These are phyloP conservation scores for Tetracentron sinense DNA, from an alignment of 164 flowering plant species.

Conservation along the genomic window DNA sequence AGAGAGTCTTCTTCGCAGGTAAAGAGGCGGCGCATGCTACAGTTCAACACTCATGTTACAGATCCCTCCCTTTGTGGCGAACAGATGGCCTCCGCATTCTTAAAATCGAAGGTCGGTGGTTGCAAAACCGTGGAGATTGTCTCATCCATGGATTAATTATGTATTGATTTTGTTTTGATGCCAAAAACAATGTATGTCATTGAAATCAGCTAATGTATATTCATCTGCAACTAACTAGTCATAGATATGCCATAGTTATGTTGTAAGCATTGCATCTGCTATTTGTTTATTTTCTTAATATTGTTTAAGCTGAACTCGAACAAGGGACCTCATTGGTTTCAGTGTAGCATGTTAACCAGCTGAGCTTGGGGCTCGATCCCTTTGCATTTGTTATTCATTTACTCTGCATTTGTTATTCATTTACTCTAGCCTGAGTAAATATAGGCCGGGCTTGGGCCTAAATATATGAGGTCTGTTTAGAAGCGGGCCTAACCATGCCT, in stretches of 20 bases:
- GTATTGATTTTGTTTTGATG: neutral
- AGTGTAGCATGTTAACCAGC: neutral
- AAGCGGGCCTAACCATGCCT: no score
- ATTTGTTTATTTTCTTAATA: no score
- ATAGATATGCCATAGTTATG: neutral
- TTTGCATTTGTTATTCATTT: neutral
- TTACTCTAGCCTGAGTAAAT: neutral
- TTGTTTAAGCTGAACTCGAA: no score
- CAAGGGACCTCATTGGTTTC: neutral
- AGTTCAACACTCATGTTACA: slow-evolving; percentile 38
- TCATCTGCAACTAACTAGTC: neutral
- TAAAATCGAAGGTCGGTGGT: slow-evolving; percentile 51
- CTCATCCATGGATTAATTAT: neutral
- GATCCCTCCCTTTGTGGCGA: slow-evolving; percentile 39
- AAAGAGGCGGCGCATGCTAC: slow-evolving; percentile 81
- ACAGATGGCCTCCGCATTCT: slow-evolving; percentile 38
- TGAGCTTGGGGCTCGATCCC: neutral
- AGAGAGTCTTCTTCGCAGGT: slow-evolving; percentile 48
- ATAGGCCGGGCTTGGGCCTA: no score
- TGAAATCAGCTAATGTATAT: neutral
- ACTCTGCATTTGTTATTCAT: neutral
- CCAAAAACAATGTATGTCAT: neutral
- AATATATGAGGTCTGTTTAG: no score
- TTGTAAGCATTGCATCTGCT: no score
- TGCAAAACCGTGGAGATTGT: neutral